These are phyloP conservation scores for Suillus placidus DNA, from an alignment of 768 basidiomycete genomes.

Conservation along the genomic window DNA sequence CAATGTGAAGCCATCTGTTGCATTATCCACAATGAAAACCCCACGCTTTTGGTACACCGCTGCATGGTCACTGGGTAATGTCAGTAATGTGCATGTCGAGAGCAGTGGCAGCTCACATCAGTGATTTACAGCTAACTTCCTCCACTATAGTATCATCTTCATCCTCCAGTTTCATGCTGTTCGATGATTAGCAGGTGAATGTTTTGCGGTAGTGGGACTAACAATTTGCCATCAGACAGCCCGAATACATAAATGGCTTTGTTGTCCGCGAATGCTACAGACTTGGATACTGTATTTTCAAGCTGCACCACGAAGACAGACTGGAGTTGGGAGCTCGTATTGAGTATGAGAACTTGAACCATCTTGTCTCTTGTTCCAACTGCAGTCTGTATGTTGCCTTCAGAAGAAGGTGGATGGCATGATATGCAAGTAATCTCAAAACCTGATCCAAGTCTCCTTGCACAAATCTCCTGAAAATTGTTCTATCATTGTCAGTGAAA, in stretches of 20 bases:
- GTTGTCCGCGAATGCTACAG: constrained; percentile 6
- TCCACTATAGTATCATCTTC: constrained; percentile 5
- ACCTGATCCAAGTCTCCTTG: background rate
- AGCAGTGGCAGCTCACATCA: constrained; percentile 12
- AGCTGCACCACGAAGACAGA: constrained; percentile 12
- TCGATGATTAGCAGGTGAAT: too few relatives aligned
- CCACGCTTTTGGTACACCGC: constrained; percentile 9
- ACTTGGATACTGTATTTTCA: constrained; percentile 11
- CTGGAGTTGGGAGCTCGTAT: constrained; percentile 8
- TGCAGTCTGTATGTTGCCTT: too few relatives aligned
- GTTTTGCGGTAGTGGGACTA: background rate
- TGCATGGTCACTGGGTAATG: constrained; percentile 7
- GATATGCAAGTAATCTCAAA: too few relatives aligned
- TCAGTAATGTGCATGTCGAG: background rate
- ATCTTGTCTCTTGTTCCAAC: constrained; percentile 7
- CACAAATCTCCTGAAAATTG: background rate
- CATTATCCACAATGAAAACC: constrained; percentile 12
- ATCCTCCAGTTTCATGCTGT: constrained; percentile 13
- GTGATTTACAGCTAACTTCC: constrained; percentile 9
- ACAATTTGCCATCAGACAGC: constrained; percentile 16
- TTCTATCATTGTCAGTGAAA: too few relatives aligned
- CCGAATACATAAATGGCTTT: constrained; percentile 9
- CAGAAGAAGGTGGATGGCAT: too few relatives aligned
- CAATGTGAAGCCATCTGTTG: constrained; percentile 11
- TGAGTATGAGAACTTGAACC: constrained; percentile 12